Evolutionary conservation across 331 rosid genomes (phyloP).

Genomic region (Rhamnella rubrinervis): DNA sequence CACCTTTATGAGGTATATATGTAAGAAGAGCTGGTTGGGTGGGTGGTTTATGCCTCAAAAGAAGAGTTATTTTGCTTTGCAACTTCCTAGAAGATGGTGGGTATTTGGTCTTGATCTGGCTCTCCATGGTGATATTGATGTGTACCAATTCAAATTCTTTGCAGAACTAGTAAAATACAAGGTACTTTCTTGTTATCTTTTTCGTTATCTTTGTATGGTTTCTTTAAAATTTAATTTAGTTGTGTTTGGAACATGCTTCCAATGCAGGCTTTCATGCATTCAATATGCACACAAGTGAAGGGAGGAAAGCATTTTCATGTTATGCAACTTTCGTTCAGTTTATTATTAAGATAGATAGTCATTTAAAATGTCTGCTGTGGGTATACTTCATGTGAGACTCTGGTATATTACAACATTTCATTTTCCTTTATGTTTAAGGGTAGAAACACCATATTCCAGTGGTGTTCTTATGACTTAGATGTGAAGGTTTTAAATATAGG

Average conservation of each 20-base stretch:
- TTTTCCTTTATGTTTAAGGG: not conserved
- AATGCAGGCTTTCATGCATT: no score
- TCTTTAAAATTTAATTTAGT: no score
- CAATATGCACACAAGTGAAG: not conserved
- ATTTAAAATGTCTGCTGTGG: not conserved
- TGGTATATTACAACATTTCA: no score
- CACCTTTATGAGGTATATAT: constrained; percentile 91
- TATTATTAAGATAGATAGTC: not conserved
- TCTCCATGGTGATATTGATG: constrained; percentile 94
- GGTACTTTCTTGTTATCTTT: constrained; percentile 45
- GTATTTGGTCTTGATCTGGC: constrained; percentile 91
- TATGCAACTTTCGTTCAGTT: not conserved
- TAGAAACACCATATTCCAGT: not conserved
- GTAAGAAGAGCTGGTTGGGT: constrained; percentile 96
- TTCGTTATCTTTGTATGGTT: constrained; percentile 5
- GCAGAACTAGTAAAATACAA: constrained; percentile 60
- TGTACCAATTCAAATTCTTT: constrained; percentile 95
- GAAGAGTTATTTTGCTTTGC: constrained; percentile 94
- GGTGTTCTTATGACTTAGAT: not conserved
- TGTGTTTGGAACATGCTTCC: no score
- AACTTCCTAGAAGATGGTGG: constrained; percentile 97
- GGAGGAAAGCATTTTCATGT: not conserved
- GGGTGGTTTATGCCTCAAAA: constrained; percentile 99
- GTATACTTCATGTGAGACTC: not conserved
- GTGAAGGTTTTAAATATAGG: not conserved